A percentile compares a stretch with the other conserved stretches of the same genome.
Conservation (phyloP, 106 monocot genomes). For the Acanthochlamys bracteata region DNA sequence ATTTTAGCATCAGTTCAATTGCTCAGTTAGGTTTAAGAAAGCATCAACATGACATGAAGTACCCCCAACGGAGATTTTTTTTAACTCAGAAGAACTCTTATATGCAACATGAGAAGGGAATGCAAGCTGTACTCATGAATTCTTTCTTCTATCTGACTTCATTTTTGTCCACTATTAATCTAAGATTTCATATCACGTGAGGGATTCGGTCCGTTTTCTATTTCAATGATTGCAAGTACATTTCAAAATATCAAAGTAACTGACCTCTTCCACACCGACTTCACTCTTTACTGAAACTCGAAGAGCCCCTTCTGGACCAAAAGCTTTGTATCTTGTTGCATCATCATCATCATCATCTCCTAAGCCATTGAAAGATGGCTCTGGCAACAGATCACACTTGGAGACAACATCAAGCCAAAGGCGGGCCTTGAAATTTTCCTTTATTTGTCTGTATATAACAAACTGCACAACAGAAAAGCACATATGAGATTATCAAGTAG, state of each 20-base stretch:
- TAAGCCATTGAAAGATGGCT: background rate
- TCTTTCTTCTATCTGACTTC: too few relatives aligned
- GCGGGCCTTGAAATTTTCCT: conserved; percentile 55
- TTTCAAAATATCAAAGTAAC: background rate
- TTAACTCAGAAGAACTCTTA: too few relatives aligned
- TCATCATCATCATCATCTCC: conserved; percentile 29
- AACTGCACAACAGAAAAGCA: conserved; percentile 36
- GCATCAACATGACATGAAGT: background rate
- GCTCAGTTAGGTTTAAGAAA: background rate
- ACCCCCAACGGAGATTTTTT: too few relatives aligned
- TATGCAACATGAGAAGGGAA: too few relatives aligned
- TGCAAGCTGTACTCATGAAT: too few relatives aligned
- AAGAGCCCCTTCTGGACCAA: conserved; percentile 67
- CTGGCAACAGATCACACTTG: conserved; percentile 72
- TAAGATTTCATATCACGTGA: too few relatives aligned
- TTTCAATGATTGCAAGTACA: too few relatives aligned
- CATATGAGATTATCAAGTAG: background rate
- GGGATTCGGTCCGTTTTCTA: too few relatives aligned
- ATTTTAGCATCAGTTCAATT: background rate
- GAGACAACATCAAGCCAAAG: conserved; percentile 94
- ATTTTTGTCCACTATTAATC: too few relatives aligned
- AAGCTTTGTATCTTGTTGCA: conserved; percentile 48
- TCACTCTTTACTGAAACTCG: conserved; percentile 60
- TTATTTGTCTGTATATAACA: conserved; percentile 72
- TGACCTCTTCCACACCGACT: conserved; percentile 64